A percentile compares a stretch with the other conserved stretches of the same genome.
phyloP scores from a whole-genome alignment of 495 filamentous ascomycete genomes.

The Penicillium longicatenatum region DNA sequence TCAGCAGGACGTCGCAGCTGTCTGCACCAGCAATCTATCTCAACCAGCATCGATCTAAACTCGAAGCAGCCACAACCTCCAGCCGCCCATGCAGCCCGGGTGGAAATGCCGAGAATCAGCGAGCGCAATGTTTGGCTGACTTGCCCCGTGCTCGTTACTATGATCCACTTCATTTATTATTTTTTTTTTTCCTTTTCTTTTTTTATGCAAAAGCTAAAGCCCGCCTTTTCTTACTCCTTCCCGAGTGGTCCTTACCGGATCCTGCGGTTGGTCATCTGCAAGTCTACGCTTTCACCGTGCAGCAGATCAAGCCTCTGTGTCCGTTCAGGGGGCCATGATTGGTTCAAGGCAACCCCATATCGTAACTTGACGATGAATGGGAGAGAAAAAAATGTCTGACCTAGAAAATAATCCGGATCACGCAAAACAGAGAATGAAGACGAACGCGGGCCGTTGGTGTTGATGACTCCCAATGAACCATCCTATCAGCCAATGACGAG shows the following conservation, averaged over 20 bases:
- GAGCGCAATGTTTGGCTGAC: slow-evolving; percentile 6
- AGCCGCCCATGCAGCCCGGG: slow-evolving; percentile 26
- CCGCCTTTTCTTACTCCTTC: not conserved
- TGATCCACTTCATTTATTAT: slow-evolving; percentile 24
- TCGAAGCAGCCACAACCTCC: slow-evolving; percentile 17
- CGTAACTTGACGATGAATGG: not conserved
- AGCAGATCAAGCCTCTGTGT: slow-evolving; percentile 6
- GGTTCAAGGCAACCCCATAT: not conserved
- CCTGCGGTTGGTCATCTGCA: slow-evolving; percentile 19
- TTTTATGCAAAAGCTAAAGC: not conserved
- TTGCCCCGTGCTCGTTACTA: slow-evolving; percentile 24
- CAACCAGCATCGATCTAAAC: not conserved
- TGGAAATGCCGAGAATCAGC: slow-evolving; percentile 25
- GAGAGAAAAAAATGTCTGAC: not conserved
- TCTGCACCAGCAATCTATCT: not conserved
- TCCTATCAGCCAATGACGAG: slow-evolving; percentile 17
- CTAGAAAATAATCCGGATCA: not conserved
- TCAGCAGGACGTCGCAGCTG: not conserved
- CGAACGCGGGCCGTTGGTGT: slow-evolving; percentile 20
- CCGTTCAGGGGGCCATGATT: not conserved
- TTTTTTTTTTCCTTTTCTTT: slow-evolving; percentile 14
- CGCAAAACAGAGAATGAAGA: slow-evolving; percentile 5
- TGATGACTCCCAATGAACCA: slow-evolving; percentile 13
- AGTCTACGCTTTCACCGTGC: slow-evolving; percentile 2
- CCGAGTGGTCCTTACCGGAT: not conserved